Evolutionary conservation across 164 flowering plant species (phyloP).

Genomic region (Echeveria elegans): DNA sequence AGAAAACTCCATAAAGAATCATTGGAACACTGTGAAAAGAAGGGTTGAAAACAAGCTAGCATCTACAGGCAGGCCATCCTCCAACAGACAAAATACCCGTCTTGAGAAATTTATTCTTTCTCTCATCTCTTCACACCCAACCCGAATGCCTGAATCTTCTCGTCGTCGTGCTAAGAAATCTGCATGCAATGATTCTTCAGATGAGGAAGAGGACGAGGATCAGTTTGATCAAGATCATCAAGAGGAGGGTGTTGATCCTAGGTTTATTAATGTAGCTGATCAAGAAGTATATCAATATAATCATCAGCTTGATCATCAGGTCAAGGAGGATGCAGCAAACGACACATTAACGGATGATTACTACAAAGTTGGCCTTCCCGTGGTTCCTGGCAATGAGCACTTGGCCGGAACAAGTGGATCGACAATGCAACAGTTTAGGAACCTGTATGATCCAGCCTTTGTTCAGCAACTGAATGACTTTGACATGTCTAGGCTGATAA

Average conservation of each 20-base stretch:
- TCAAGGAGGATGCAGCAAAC: background rate
- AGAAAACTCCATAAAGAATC: conserved; percentile 64
- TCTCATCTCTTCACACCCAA: background rate
- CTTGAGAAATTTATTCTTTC: background rate
- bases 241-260: background rate
- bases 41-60: conserved; percentile 13
- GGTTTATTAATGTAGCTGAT: background rate
- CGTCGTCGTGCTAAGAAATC: background rate
- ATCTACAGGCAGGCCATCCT: background rate
- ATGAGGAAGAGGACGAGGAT: background rate
- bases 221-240: background rate
- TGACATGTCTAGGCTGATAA: background rate
- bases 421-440: background rate
- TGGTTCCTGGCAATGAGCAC: background rate
- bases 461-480: background rate
- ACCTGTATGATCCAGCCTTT: background rate
- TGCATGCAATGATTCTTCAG: background rate
- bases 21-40: conserved; percentile 71
- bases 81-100: background rate
- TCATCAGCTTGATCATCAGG: background rate
- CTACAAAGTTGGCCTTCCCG: background rate
- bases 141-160: background rate
- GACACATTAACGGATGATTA: background rate
- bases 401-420: background rate
- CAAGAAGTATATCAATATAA: background rate